These are phyloP conservation scores for Pelargonium citronellum DNA, from an alignment of 441 rosid species.

Conservation along the genomic window DNA sequence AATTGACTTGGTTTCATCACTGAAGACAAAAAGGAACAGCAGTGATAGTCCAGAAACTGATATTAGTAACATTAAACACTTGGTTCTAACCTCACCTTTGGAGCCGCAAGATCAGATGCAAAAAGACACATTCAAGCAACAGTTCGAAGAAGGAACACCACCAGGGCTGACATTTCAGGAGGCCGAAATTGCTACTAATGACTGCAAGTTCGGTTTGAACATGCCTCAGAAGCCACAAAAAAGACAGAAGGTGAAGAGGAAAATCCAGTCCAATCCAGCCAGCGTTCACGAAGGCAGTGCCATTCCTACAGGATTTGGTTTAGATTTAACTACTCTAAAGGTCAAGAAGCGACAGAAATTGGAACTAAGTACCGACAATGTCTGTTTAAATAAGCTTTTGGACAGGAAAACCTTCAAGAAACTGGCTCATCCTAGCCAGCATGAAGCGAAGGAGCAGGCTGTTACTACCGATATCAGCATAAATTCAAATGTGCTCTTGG, in stretches of 20 bases:
- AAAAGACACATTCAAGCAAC: conserved; percentile 21
- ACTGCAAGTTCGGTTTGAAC: not conserved
- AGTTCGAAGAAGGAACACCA: conserved; percentile 24
- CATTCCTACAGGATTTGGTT: conserved; percentile 4
- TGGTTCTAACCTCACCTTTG: conserved; percentile 32
- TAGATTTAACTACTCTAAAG: conserved; percentile 4
- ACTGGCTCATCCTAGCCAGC: not conserved
- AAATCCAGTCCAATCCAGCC: not conserved
- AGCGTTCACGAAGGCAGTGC: not conserved
- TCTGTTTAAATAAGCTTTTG: not conserved
- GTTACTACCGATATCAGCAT: not conserved
- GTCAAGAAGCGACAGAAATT: not conserved
- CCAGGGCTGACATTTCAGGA: not conserved
- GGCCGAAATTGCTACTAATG: conserved; percentile 15
- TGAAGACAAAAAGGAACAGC: conserved; percentile 29
- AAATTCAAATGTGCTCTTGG: not conserved
- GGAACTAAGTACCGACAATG: not conserved
- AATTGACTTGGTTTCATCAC: conserved; percentile 17
- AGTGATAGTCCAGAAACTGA: conserved; percentile 25
- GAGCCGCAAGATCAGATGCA: conserved; percentile 34
- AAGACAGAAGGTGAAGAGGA: conserved; percentile 12
- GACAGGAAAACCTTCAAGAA: conserved; percentile 11
- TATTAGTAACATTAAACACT: conserved; percentile 28
- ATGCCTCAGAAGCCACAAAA: conserved; percentile 3
- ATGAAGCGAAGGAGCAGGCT: not conserved